Base-by-base conservation (phyloP, 306 rosid species). In the Cucurbita ficifolia region DNA sequence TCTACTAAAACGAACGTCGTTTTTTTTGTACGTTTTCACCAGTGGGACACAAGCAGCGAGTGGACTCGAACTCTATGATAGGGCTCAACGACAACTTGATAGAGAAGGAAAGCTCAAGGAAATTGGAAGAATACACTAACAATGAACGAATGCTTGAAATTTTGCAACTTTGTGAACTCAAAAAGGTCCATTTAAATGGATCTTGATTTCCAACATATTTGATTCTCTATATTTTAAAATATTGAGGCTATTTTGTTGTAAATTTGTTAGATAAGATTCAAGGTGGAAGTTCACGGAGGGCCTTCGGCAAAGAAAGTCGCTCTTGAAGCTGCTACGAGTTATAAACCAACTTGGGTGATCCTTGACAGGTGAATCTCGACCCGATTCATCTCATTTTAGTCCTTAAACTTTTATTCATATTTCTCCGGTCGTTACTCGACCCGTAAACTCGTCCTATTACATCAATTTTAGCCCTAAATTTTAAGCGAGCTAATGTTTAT, bases 11-110 rank as follows among this genome's bases (percentile, higher is more conserved):
- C 11, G 1, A 36, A 36, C 17, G 5, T 72, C 2, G 13, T 49
- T 60, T 62, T 60, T 62, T 19, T 58, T 9, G 14, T 50, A 2
- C 22, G 18, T 8, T 77, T 48, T 57, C 1, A 14, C 3, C 19
- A 92, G 96, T 88, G 96, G 96, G 96, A 75, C 87, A 83, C 87
- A 85, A 78, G 83, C 72, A 76, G 53, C 79, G 69, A 42, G 79
- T 76, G 57, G 90, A 92, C 72, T 70, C 84, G 11, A 51, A 60
- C 75, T 82, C 83, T 12, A 57, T 85, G 58, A 5, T 80, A 38
- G 81, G 87, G 70, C 64, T 89, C 12, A 90, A 76, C 78, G 39
- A 76, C 42, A 88, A 48, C 79, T 72, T 82, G 13, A 62, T 84
- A 43, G 84, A 72, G 16, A 85, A 81, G 57, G 80, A 76, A 61